Conservation (phyloP, 768 basidiomycete species). For the Vararia minispora region DNA sequence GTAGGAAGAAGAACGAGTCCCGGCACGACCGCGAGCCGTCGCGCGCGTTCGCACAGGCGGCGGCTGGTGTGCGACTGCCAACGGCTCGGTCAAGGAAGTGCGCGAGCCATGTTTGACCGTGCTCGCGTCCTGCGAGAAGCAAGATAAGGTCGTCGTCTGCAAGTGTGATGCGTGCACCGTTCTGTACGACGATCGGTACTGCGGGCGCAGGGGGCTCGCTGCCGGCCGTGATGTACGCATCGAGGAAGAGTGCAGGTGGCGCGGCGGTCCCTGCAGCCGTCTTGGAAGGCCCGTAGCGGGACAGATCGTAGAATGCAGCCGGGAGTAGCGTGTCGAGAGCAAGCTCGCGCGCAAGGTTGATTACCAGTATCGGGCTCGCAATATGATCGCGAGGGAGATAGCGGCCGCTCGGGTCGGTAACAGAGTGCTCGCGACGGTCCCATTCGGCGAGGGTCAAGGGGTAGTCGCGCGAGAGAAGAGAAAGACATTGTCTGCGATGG, state of each 20-base stretch:
- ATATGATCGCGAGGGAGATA: conserved; percentile 50
- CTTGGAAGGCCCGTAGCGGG: conserved; percentile 61
- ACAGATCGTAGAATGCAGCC: conserved; percentile 64
- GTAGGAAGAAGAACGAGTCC: conserved; percentile 69
- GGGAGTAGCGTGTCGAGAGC: conserved; percentile 47
- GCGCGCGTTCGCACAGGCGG: conserved; percentile 35
- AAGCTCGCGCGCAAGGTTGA: conserved; percentile 60
- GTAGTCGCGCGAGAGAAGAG: conserved; percentile 52
- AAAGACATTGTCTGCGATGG: conserved; percentile 49
- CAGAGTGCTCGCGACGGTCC: conserved; percentile 53
- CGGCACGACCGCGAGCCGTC: conserved; percentile 33
- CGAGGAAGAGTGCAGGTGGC: conserved; percentile 15
- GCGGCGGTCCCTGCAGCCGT: conserved; percentile 43
- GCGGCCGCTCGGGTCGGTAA: conserved; percentile 36
- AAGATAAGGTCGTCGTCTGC: conserved; percentile 27
- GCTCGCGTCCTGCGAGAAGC: conserved; percentile 54
- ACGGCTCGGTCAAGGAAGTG: conserved; percentile 49
- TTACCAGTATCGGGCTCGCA: conserved; percentile 59
- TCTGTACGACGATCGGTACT: conserved; percentile 6
- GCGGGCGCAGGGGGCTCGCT: conserved; percentile 7
- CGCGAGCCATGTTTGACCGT: conserved; percentile 49
- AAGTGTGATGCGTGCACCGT: conserved; percentile 16
- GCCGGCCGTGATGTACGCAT: not conserved
- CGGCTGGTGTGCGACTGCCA: conserved; percentile 34
- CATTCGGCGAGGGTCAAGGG: conserved; percentile 55